Evolutionary conservation across 257 asterid species (phyloP).

Genomic region (Gardenia jasminoides): DNA sequence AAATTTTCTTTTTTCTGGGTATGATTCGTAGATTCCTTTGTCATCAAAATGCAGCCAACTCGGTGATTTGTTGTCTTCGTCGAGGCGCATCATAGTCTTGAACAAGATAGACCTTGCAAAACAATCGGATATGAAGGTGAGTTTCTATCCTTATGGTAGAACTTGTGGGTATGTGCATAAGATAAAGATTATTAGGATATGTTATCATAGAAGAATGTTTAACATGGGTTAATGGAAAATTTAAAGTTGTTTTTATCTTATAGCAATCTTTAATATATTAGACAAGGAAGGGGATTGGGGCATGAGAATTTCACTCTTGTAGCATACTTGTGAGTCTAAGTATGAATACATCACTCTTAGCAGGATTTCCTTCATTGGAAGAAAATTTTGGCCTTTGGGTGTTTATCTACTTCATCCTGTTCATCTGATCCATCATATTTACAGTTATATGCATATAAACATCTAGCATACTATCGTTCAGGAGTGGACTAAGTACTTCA

Average conservation of each 20-base stretch:
- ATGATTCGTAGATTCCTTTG: conserved; percentile 53
- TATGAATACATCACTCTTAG: too few species aligned
- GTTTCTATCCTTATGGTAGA: not conserved
- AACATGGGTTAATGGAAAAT: not conserved
- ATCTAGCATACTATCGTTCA: too few species aligned
- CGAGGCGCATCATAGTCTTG: too few species aligned
- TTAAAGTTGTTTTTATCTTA: not conserved
- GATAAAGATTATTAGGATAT: not conserved
- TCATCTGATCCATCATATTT: conserved; percentile 6
- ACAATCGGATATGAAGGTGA: conserved; percentile 42
- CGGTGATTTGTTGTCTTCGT: too few species aligned
- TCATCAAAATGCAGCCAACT: conserved; percentile 57
- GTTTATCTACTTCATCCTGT: not conserved
- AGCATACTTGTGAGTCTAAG: not conserved
- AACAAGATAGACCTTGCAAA: conserved; percentile 46
- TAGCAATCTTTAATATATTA: too few species aligned
- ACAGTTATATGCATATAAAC: not conserved
- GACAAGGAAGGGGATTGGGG: not conserved
- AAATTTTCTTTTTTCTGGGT: not conserved
- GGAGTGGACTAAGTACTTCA: too few species aligned
- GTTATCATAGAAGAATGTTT: not conserved
- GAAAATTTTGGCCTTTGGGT: not conserved
- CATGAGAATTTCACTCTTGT: too few species aligned
- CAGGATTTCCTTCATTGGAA: not conserved
- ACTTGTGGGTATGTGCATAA: not conserved